Base-by-base conservation (phyloP, 2,329 filamentous ascomycete species). In the Moelleriella libera region DNA sequence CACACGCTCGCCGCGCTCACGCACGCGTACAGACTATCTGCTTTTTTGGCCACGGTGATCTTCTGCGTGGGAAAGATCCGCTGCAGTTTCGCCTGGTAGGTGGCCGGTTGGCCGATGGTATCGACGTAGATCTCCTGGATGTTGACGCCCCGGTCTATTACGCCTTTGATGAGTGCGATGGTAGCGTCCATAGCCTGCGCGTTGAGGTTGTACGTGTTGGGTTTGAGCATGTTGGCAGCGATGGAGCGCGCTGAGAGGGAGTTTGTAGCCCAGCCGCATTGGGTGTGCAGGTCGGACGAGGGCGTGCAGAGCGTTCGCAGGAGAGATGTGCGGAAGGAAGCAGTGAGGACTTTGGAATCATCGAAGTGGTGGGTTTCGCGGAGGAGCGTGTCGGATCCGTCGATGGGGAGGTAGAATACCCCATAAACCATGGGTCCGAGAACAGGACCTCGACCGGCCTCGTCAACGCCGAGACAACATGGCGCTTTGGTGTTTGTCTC, bases 131-230 rank as follows among this genome's bases (percentile, higher is more conserved):
- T 85, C 64, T 96, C 87, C 49, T 73, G 76, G 5, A 97, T 72
- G 62, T 94, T 88, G 52, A 97, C 85, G 37, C 87, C 86, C 21
- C 74, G 72, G 7, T 78, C 80, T 37, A 92, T 74, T 4, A 95
- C 85, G 37, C 80, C 81, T 48, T 79, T 72, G 58, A 97, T 90
- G 46, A 98, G 72, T 40, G 78, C 77, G 29, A 94, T 79, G 0
- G 90, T 97, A 4, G 90, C 86, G 63, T 95, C 89, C 79, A 92
- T 84, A 14, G 90, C 90, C 65, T 98, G 92, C 5, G 88, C 88
- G 62, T 98, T 98, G 53, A 98, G 78, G 62, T 98, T 98, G 68
- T 96, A 94, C 4, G 70, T 62, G 14, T 68, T 68, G 7, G 80
- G 75, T 8, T 76, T 74, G 57, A 92, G 71, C 86, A 94, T 94